Evolutionary conservation across 495 filamentous ascomycete genomes (phyloP).

Genomic region (Penicillium robsamsonii): DNA sequence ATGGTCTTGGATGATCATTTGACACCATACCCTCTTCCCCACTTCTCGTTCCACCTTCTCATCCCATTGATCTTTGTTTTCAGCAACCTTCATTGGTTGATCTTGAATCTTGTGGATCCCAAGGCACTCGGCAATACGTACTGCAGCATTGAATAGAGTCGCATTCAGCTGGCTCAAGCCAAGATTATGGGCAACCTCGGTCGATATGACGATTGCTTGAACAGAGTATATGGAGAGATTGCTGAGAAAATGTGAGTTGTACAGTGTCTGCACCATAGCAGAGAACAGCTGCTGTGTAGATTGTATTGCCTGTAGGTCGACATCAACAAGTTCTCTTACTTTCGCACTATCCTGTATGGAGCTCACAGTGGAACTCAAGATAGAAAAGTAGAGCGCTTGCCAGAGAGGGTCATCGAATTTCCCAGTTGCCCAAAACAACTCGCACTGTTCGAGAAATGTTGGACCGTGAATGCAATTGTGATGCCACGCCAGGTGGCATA

Average conservation of each 20-base stretch:
- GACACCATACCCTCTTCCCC: constrained; percentile 44
- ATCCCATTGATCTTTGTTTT: constrained; percentile 27
- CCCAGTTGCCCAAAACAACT: constrained; percentile 29
- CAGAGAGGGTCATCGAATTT: constrained; percentile 32
- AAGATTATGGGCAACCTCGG: constrained; percentile 46
- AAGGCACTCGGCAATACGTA: constrained; percentile 40
- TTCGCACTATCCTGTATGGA: constrained; percentile 30
- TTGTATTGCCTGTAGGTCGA: constrained; percentile 25
- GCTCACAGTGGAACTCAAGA: constrained; percentile 30
- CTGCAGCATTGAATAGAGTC: constrained; percentile 38
- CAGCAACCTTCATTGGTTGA: constrained; percentile 14
- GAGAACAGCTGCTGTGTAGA: constrained; percentile 28
- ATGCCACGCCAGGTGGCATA: constrained; percentile 32
- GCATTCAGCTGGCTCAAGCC: constrained; percentile 45
- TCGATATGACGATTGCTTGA: constrained; percentile 46
- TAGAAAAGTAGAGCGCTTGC: constrained; percentile 31
- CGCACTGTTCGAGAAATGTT: constrained; percentile 33
- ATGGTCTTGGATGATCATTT: constrained; percentile 48
- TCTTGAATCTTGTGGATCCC: constrained; percentile 35
- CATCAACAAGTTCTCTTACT: constrained; percentile 18
- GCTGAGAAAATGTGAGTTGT: constrained; percentile 28
- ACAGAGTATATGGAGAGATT: constrained; percentile 41
- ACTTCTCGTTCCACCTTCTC: constrained; percentile 38
- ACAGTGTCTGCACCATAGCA: constrained; percentile 30
- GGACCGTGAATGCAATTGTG: constrained; percentile 31